These are phyloP conservation scores for Hanseniaspora meyeri DNA, from an alignment of 805 yeast genomes.

Conservation along the genomic window DNA sequence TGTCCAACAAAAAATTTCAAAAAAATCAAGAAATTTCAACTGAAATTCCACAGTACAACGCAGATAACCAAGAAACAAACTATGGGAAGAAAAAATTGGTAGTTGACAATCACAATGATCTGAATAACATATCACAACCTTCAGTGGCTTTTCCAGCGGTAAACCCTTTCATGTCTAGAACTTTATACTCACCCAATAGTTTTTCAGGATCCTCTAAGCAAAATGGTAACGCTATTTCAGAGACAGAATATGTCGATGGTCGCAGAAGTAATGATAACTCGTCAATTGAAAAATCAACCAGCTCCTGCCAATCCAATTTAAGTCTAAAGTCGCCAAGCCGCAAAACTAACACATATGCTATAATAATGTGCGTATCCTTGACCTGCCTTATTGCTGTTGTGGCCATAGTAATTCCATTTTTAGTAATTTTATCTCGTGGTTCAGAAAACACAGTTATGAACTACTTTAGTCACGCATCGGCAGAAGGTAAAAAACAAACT, in stretches of 20 bases:
- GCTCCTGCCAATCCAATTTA: background rate
- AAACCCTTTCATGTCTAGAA: background rate
- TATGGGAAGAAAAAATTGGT: background rate
- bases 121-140: too few relatives aligned
- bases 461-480: conserved; percentile 25
- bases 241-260: background rate
- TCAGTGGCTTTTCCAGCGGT: too few relatives aligned
- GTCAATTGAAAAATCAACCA: background rate
- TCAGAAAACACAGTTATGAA: conserved; percentile 22
- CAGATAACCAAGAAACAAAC: background rate
- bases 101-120: too few relatives aligned
- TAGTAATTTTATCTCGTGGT: conserved; percentile 26
- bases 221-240: too few relatives aligned
- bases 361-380: background rate
- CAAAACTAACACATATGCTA: background rate
- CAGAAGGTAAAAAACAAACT: conserved; percentile 20
- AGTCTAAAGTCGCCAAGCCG: background rate
- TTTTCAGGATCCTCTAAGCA: background rate
- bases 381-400: background rate
- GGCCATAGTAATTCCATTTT: conserved; percentile 7
- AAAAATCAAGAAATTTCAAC: background rate
- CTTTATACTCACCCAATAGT: background rate
- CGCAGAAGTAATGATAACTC: background rate
- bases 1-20: background rate
- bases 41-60: background rate